A percentile compares a stretch with the other conserved stretches of the same genome.
Evolutionary conservation across 2,329 filamentous ascomycete genomes (phyloP).

Genomic region (Sphaerulina populicola): DNA sequence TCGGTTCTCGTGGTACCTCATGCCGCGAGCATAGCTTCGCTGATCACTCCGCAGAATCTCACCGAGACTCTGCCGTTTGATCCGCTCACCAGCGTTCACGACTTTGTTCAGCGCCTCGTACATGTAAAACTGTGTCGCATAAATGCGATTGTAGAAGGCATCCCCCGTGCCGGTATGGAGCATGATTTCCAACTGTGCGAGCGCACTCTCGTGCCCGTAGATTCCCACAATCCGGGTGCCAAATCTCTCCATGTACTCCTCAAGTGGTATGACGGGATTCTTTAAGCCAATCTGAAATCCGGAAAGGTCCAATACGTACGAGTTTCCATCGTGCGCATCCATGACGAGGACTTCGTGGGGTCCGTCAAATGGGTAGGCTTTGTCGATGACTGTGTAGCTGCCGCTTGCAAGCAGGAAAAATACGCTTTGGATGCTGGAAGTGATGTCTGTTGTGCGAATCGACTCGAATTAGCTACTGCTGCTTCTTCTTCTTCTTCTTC

Average conservation of each 20-base stretch:
- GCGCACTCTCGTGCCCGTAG: neutral
- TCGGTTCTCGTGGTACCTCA: neutral
- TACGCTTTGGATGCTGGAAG: neutral
- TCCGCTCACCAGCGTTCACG: neutral
- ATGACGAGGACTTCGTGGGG: conserved; percentile 1
- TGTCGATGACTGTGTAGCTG: conserved; percentile 1
- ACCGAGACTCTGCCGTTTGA: neutral
- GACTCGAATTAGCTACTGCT: too few species aligned
- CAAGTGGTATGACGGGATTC: neutral
- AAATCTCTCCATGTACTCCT: neutral
- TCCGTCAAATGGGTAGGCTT: neutral
- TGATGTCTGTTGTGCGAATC: neutral
- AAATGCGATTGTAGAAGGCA: neutral
- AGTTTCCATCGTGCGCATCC: neutral
- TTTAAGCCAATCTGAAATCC: neutral
- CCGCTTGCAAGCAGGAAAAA: neutral
- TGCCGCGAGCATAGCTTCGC: neutral
- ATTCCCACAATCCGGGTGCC: neutral
- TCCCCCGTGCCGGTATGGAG: neutral
- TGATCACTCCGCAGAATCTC: neutral
- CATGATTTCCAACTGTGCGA: neutral
- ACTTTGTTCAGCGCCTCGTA: neutral
- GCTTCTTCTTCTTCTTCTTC: too few species aligned
- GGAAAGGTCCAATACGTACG: conserved; percentile 2
- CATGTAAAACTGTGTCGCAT: neutral